A percentile compares a stretch with the other conserved stretches of the same genome.
phyloP scores from a whole-genome alignment of 2,329 filamentous ascomycete species.

The Diaporthe nobilis region DNA sequence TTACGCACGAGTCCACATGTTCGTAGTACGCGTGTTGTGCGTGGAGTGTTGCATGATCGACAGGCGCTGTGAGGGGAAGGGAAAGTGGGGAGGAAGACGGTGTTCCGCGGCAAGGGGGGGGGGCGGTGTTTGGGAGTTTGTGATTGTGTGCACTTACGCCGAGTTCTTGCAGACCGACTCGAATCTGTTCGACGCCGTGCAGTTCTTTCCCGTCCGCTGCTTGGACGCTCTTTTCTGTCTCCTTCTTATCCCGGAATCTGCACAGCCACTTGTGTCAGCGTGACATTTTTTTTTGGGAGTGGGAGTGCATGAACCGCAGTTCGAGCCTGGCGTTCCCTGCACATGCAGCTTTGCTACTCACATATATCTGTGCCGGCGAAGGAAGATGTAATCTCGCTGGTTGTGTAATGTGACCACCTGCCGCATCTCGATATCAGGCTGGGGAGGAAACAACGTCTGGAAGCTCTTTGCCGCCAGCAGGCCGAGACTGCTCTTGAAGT shows the following conservation, averaged over 20 bases:
- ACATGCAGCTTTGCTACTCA: slow-evolving; percentile 2
- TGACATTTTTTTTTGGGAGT: not conserved
- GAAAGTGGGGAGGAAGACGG: slow-evolving; percentile 44
- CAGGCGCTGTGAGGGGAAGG: slow-evolving; percentile 1
- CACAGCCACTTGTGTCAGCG: not conserved
- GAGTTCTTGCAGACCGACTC: slow-evolving; percentile 90
- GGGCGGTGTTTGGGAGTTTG: not conserved
- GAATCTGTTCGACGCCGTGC: slow-evolving; percentile 86
- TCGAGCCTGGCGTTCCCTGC: not conserved
- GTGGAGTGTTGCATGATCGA: slow-evolving; percentile 34
- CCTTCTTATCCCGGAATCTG: slow-evolving; percentile 85
- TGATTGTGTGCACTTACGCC: slow-evolving; percentile 58
- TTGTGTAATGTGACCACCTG: slow-evolving; percentile 96
- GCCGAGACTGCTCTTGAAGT: slow-evolving; percentile 94
- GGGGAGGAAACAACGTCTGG: slow-evolving; percentile 81
- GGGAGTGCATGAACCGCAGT: not conserved
- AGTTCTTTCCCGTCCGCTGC: slow-evolving; percentile 86
- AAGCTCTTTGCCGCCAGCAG: slow-evolving; percentile 90
- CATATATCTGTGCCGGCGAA: slow-evolving; percentile 68
- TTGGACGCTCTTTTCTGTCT: slow-evolving; percentile 88
- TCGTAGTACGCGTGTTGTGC: slow-evolving; percentile 24
- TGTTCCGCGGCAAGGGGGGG: slow-evolving; percentile 2
- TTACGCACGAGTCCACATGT: slow-evolving; percentile 17
- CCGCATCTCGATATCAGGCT: slow-evolving; percentile 86
- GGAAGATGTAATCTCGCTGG: slow-evolving; percentile 96